Base-by-base conservation (phyloP, 179 eudicot genomes). In the Amaranthus tricolor region DNA sequence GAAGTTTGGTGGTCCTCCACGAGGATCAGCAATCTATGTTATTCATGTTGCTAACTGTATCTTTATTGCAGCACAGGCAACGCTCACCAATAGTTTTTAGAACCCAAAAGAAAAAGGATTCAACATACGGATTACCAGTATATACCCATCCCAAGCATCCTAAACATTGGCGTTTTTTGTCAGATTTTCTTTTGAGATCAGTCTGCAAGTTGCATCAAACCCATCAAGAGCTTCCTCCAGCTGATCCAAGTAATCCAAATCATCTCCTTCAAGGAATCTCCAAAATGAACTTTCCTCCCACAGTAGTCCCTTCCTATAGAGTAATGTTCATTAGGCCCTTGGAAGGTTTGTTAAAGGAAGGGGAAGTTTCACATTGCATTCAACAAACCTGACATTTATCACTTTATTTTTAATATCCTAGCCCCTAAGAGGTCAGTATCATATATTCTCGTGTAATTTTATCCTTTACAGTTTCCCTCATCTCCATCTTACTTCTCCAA, bases 121-220 rank as follows among this genome's bases (percentile, higher is more conserved):
- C 40, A 20, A 59, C 19, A 11, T 20, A 45, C 68, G 8, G 47
- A 13, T 45, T 3, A 20, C 53, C 68, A 45, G 43, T 63, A 6
- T 63, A 63, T 63, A 12, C 68, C 9, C n/a, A 48, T 45, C 53
- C 21, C 49, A 64, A 64, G 50, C 63, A 21, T 20, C 65, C n/a
- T 60, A 60, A 40, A 9, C 40, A 19, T 60, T n/a, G 21, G 4
- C 44, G 9, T 19, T 19, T 19, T 19, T 6, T 60, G 21, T 12
- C 9, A 19, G 20, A 21, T 10, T 10, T 43, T 60, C 64, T 20
- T 60, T 9, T 7, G 10, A 21, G 5, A 60, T 60, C 64, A 60
- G 64, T 21, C 21, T 4, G 13, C 7, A 21, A 19, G 44, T 43
- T 9, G 64, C 64, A 60, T 54, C 43, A 11, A 60, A 60, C 64